Conservation (phyloP, 116 monocot genomes). For the Posidonia oceanica region DNA sequence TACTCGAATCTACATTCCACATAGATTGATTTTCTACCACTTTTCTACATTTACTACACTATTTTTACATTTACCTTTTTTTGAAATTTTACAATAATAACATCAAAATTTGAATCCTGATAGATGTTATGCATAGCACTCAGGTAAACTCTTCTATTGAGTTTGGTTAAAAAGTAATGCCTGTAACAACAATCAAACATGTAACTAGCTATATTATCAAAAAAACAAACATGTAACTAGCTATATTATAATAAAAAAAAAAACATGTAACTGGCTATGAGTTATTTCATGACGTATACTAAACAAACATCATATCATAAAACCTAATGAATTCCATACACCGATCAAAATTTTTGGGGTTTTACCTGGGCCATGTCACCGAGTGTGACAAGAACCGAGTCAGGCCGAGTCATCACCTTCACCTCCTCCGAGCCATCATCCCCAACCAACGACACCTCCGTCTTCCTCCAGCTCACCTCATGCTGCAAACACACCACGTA, state of each 20-base stretch:
- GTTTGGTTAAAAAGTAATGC: too few species aligned
- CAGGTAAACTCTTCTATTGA: too few species aligned
- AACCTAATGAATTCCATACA: neutral
- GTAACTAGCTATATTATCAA: too few species aligned
- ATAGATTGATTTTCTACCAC: too few species aligned
- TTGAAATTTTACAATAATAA: too few species aligned
- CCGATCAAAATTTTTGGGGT: neutral
- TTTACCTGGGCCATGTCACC: constrained; percentile 55
- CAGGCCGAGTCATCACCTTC: constrained; percentile 4
- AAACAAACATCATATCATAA: constrained; percentile 11
- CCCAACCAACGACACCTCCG: constrained; percentile 3
- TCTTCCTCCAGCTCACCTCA: neutral
- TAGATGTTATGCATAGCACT: too few species aligned
- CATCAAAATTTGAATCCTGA: too few species aligned
- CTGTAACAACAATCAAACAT: too few species aligned
- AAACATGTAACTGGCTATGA: constrained; percentile 10
- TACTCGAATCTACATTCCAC: too few species aligned
- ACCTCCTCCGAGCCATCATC: constrained; percentile 10
- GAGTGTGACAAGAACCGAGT: constrained; percentile 32
- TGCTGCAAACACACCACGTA: neutral
- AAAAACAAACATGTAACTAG: too few species aligned
- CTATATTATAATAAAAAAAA: constrained; percentile 9
- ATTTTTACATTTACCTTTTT: too few species aligned
- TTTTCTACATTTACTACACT: too few species aligned
- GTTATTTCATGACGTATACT: constrained; percentile 4